Conservation (phyloP, 352 stramenopile species). For the Bremia lactucae region DNA sequence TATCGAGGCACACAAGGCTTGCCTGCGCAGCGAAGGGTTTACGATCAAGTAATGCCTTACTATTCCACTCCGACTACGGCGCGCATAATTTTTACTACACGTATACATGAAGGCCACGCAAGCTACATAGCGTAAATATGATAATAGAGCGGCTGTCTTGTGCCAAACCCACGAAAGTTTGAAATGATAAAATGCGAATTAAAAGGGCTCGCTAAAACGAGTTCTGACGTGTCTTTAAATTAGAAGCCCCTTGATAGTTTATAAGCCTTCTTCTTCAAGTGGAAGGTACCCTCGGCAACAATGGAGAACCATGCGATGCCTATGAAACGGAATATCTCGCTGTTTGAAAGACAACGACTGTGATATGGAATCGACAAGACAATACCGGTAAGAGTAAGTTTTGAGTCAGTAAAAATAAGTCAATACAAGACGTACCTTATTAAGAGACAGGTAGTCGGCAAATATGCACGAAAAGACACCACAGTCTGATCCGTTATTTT, state of each 20-base stretch:
- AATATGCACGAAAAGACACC: constrained; percentile 84
- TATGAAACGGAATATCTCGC: constrained; percentile 78
- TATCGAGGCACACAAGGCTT: constrained; percentile 96
- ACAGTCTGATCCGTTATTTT: constrained; percentile 78
- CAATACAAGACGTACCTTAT: constrained; percentile 29
- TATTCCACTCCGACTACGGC: background rate
- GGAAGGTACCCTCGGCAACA: constrained; percentile 53
- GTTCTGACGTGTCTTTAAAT: too few relatives aligned
- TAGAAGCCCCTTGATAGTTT: too few relatives aligned
- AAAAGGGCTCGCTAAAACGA: too few relatives aligned
- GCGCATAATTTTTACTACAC: constrained; percentile 3
- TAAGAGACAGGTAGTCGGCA: constrained; percentile 62
- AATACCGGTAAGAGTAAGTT: too few relatives aligned
- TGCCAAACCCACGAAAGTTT: too few relatives aligned
- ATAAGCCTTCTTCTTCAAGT: constrained; percentile 54
- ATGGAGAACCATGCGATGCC: constrained; percentile 73
- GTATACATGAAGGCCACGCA: constrained; percentile 21
- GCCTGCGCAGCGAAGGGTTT: constrained; percentile 93
- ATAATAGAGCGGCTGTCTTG: background rate
- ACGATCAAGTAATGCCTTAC: constrained; percentile 69
- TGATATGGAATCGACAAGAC: too few relatives aligned
- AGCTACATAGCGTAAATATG: constrained; percentile 13
- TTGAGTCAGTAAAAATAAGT: background rate
- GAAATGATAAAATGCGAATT: too few relatives aligned
- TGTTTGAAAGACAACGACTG: constrained; percentile 61